Evolutionary conservation across 2,329 filamentous ascomycete species (phyloP), one percentile per base, ranked within the genome.

Genomic region (Colletotrichum navitas): DNA sequence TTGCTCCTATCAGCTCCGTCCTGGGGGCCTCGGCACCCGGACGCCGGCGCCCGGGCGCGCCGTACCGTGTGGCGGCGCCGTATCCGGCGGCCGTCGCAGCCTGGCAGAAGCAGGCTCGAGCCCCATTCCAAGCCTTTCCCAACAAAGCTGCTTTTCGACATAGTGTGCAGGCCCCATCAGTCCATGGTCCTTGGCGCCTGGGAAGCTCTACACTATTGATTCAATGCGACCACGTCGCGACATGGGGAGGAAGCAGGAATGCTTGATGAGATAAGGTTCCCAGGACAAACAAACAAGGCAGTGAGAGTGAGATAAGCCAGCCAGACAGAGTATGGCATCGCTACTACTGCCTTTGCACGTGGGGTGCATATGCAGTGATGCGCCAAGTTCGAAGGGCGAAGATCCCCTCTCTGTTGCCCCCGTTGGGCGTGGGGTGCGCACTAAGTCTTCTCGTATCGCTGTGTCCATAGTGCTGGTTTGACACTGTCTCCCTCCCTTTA

Each of bases 1-100:
- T 51, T 39, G 49, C 55, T 49, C 63, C 70, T 66, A 73, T 73
- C 63, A 71, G 61, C 67, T 72, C 60, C 70, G 67, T 62, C 52
- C 21, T 55, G 65, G 55, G 47, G 54, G 54, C 54, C 29, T 55
- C 69, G 69, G 66, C 52, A 43, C 59, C 64, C 36, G 64, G 69
- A 32, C 51, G 16, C 51, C 69, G 59, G 65, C 55, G 65, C 47
- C 69, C 66, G 60, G 60, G 47, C 54, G 60, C 16, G 49, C 68
- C 52, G 59, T 66, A 71, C 66, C 60, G 59, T 56, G 54, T 64
- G 54, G 34, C 49, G 52, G n/a, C 65, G 49, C 66, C 65, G 65
- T 60, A 32, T 16, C 34, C 59, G 47, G 59, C 65, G 49, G 32
- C 45, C 41, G 45, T 24, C 16, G 29, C 36, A 52, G 32, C 34